Percentiles rank a stretch among this genome's conserved stretches.
phyloP scores from a whole-genome alignment of 768 basidiomycete species.

The Trametes gibbosa region DNA sequence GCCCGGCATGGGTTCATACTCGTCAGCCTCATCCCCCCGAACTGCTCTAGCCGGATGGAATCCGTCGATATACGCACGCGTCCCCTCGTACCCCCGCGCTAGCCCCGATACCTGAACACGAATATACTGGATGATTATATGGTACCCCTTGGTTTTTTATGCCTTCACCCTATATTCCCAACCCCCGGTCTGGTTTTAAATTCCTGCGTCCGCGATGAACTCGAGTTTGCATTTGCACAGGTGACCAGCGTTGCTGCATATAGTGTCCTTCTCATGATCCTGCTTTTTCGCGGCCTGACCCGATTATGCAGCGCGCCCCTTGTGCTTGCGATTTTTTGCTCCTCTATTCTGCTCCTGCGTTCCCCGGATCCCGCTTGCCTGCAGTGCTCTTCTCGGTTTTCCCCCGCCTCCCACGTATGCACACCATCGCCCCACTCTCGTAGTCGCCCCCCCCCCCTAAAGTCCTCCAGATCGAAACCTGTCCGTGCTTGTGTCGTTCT shows the following conservation, averaged over 20 bases:
- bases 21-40: too few relatives aligned
- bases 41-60: too few relatives aligned
- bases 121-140: neutral
- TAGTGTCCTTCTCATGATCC: neutral
- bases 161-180: constrained; percentile 10
- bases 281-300: neutral
- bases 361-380: too few relatives aligned
- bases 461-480: neutral
- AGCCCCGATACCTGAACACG: constrained; percentile 5
- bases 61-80: too few relatives aligned
- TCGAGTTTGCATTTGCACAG: constrained; percentile 2
- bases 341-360: too few relatives aligned
- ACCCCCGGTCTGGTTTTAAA: neutral
- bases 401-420: neutral
- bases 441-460: too few relatives aligned
- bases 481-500: neutral
- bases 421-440: too few relatives aligned
- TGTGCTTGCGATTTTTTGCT: too few relatives aligned
- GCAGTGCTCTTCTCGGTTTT: too few relatives aligned
- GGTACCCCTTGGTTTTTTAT: constrained; percentile 16
- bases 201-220: neutral
- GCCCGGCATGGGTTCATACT: too few relatives aligned
- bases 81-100: neutral
- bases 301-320: too few relatives aligned
- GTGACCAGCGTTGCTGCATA: constrained; percentile 3